These are phyloP conservation scores for Chytriomyces confervae DNA, from an alignment of 192 early-diverging fungal species.

Conservation along the genomic window DNA sequence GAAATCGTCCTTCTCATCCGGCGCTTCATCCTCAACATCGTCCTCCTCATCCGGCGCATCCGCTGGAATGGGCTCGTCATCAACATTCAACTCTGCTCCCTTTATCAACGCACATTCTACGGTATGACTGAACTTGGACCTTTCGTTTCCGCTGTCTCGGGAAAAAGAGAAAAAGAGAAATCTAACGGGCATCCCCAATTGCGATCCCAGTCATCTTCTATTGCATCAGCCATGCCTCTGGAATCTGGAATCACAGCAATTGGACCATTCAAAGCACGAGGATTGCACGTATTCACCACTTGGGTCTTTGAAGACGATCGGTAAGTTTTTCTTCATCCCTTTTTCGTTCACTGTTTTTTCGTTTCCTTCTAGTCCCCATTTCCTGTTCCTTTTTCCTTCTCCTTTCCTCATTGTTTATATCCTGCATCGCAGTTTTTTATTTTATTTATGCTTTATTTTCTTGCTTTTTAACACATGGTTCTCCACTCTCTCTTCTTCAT, in stretches of 20 bases:
- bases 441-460: no score
- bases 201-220: background rate
- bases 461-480: no score
- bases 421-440: no score
- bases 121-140: background rate
- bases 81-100: background rate
- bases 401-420: no score
- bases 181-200: background rate
- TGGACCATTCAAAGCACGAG: constrained; percentile 13
- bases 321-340: constrained; percentile 4
- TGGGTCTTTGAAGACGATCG: constrained; percentile 33
- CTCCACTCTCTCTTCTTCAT: no score
- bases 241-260: constrained; percentile 7
- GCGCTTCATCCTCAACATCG: background rate
- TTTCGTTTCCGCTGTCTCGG: no score
- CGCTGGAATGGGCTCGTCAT: background rate
- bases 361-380: background rate
- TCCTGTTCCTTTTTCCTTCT: no score
- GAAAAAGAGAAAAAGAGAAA: constrained; percentile 2
- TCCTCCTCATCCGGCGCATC: background rate
- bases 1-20: background rate
- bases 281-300: constrained; percentile 28
- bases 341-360: background rate
- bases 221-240: background rate
- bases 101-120: background rate